Evolutionary conservation across 805 yeast genomes (phyloP).

Genomic region (Wickerhamiella lipophila): DNA sequence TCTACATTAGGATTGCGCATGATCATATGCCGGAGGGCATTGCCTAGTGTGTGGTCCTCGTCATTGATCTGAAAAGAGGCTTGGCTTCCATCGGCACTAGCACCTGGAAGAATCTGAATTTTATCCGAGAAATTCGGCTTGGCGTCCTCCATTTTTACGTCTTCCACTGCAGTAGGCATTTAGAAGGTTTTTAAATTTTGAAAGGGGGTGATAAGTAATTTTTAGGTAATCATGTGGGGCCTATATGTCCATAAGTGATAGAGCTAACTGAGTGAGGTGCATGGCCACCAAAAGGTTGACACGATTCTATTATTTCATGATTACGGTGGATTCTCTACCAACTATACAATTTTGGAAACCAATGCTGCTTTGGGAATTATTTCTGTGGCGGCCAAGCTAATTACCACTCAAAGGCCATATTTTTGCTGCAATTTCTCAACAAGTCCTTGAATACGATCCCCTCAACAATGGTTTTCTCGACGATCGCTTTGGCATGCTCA

Average conservation of each 20-base stretch:
- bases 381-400: background rate
- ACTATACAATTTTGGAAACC: too few species aligned
- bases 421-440: conserved; percentile 38
- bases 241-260: too few species aligned
- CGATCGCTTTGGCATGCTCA: conserved; percentile 54
- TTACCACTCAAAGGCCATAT: conserved; percentile 25
- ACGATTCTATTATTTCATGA: too few species aligned
- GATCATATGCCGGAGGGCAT: conserved; percentile 81
- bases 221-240: background rate
- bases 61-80: conserved; percentile 87
- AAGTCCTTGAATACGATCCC: conserved; percentile 60
- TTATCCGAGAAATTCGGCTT: conserved; percentile 14
- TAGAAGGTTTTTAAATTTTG: background rate
- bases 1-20: conserved; percentile 98
- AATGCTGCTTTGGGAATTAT: too few species aligned
- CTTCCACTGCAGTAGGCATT: conserved; percentile 11
- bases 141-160: conserved; percentile 6
- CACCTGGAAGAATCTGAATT: conserved; percentile 36
- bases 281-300: too few species aligned
- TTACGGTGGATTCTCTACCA: too few species aligned
- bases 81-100: conserved; percentile 84
- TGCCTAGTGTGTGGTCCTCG: conserved; percentile 95
- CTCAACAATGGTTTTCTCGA: conserved; percentile 60
- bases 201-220: background rate
- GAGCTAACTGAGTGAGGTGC: too few species aligned